Evolutionary conservation across 257 asterid species (phyloP).

Genomic region (Euphrasia confusa): DNA sequence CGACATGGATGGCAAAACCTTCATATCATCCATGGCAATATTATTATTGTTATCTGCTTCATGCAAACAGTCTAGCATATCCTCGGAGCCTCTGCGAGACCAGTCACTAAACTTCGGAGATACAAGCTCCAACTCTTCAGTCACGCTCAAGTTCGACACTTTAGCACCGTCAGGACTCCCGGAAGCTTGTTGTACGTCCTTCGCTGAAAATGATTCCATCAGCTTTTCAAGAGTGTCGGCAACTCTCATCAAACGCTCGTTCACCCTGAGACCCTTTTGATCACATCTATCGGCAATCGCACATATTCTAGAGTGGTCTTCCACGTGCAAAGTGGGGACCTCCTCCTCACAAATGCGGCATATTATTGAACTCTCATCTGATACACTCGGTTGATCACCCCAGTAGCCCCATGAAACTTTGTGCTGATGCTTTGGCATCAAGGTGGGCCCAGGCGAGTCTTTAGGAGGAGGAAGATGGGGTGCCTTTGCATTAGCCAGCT

Average conservation of each 20-base stretch:
- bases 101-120: slow-evolving; percentile 96
- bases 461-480: slow-evolving; percentile 49
- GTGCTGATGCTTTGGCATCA: slow-evolving; percentile 59
- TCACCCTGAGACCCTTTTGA: slow-evolving; percentile 84
- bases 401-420: slow-evolving; percentile 86
- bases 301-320: slow-evolving; percentile 96
- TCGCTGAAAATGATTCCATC: slow-evolving; percentile 70
- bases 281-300: slow-evolving; percentile 97
- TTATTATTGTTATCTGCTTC: slow-evolving; percentile 80
- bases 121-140: slow-evolving; percentile 83
- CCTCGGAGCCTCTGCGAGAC: slow-evolving; percentile 98
- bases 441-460: slow-evolving; percentile 48
- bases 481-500: slow-evolving; percentile 53
- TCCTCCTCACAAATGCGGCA: slow-evolving; percentile 99
- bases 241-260: slow-evolving; percentile 77
- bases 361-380: slow-evolving; percentile 88
- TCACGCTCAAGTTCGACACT: slow-evolving; percentile 72
- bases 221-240: slow-evolving; percentile 93
- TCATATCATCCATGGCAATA: slow-evolving; percentile 72
- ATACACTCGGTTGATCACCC: slow-evolving; percentile 77
- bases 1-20: slow-evolving; percentile 73
- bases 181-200: slow-evolving; percentile 55
- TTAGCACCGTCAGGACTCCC: slow-evolving; percentile 83
- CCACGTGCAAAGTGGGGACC: slow-evolving; percentile 94
- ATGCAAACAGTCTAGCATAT: slow-evolving; percentile 84